phyloP scores from a whole-genome alignment of 257 asterid species.

The Salvia miltiorrhiza region DNA sequence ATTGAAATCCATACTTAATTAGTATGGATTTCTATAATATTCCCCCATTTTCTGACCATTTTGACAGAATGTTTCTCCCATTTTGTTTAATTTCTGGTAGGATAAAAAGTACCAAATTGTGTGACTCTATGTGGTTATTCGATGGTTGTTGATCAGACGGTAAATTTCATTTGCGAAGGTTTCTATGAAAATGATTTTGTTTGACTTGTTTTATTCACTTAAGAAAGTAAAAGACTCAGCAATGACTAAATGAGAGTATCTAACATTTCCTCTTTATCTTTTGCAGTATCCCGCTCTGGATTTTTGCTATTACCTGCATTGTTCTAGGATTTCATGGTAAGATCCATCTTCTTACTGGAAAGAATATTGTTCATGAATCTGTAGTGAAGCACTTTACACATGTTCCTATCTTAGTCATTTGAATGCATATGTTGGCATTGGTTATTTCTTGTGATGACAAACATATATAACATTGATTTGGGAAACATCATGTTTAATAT shows the following conservation, averaged over 20 bases:
- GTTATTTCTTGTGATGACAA: background rate
- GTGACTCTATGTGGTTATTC: background rate
- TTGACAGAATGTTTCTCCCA: no score
- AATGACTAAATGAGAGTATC: background rate
- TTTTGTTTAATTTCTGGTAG: no score
- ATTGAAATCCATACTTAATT: no score
- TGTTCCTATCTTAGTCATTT: background rate
- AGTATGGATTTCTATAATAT: no score
- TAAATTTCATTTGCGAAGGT: background rate
- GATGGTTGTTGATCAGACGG: background rate
- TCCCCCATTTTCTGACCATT: no score
- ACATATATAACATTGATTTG: background rate
- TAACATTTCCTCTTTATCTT: conserved; percentile 8
- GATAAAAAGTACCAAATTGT: no score
- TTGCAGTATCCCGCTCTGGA: conserved; percentile 51
- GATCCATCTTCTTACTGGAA: background rate
- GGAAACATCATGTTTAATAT: background rate
- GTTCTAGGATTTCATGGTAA: conserved; percentile 50
- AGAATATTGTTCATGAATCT: background rate
- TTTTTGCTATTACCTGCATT: conserved; percentile 40
- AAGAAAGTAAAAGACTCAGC: background rate
- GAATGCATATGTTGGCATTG: background rate
- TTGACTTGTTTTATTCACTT: background rate
- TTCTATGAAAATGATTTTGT: background rate
- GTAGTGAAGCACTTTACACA: background rate